phyloP scores from a whole-genome alignment of 805 yeast genomes.

The Candida sithepensis region DNA sequence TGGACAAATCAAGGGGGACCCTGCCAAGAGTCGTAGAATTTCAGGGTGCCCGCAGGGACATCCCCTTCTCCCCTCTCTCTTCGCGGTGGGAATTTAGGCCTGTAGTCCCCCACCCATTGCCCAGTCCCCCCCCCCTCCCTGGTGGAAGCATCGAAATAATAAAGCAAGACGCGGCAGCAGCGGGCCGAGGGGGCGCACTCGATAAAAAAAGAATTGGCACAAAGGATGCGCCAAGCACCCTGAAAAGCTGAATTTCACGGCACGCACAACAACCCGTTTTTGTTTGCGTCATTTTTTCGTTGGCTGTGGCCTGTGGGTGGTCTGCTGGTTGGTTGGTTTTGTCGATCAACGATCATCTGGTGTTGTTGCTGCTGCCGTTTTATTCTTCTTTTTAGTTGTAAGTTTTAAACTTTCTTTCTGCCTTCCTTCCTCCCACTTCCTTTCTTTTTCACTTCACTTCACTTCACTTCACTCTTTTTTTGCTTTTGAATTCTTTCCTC shows the following conservation, averaged over 20 bases:
- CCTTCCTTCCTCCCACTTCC: neutral
- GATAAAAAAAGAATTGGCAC: too few relatives aligned
- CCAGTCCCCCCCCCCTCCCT: too few relatives aligned
- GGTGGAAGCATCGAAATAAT: too few relatives aligned
- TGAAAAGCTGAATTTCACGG: neutral
- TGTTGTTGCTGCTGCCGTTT: neutral
- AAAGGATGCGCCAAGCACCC: neutral
- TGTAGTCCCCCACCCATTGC: too few relatives aligned
- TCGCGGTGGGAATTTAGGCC: too few relatives aligned
- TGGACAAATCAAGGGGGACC: neutral
- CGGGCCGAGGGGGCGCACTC: neutral
- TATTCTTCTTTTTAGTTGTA: neutral
- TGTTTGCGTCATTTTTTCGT: neutral
- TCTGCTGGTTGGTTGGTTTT: neutral
- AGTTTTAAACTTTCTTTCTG: neutral
- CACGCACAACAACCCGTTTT: too few relatives aligned
- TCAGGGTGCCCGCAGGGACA: conserved; percentile 1
- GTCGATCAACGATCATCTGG: neutral
- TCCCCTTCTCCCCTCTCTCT: too few relatives aligned
- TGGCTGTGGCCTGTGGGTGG: neutral
- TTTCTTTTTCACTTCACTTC: too few relatives aligned
- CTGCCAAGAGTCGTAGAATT: conserved; percentile 2
- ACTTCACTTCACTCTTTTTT: neutral
- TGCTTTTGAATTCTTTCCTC: neutral
- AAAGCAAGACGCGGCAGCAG: neutral